phyloP scores from a whole-genome alignment of 257 asterid species.

The Solanum ossicruentum region DNA sequence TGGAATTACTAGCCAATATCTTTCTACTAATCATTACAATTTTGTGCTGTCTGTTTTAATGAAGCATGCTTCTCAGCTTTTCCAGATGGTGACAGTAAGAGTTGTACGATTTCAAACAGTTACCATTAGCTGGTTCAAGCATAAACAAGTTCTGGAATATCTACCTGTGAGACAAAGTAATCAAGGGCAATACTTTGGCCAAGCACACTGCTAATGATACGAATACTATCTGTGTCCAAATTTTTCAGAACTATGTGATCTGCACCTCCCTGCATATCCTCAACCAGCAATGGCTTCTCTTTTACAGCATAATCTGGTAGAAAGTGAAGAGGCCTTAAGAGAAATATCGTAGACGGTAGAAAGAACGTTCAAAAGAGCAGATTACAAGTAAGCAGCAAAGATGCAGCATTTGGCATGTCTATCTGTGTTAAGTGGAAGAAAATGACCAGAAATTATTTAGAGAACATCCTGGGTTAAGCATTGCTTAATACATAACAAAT shows the following conservation, averaged over 20 bases:
- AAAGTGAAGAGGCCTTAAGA: background rate
- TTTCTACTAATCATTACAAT: background rate
- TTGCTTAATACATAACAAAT: background rate
- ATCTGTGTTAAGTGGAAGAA: background rate
- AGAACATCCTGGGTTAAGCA: background rate
- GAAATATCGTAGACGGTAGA: background rate
- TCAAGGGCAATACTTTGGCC: slow-evolving; percentile 97
- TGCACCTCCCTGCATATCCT: slow-evolving; percentile 91
- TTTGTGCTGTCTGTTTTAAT: background rate
- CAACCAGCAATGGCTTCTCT: slow-evolving; percentile 78
- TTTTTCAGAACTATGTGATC: slow-evolving; percentile 71
- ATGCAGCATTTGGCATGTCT: background rate
- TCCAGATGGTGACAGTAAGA: background rate
- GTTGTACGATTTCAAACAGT: background rate
- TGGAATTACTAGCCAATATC: background rate
- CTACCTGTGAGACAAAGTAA: slow-evolving; percentile 96
- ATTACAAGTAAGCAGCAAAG: background rate
- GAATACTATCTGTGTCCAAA: slow-evolving; percentile 82
- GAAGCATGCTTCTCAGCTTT: background rate
- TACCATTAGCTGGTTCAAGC: background rate
- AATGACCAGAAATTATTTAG: background rate
- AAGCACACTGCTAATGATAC: slow-evolving; percentile 80
- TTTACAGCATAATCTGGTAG: slow-evolving; percentile 76
- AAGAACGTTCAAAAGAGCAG: background rate
- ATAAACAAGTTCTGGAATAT: background rate